Base-by-base conservation (phyloP, 148 eudicot species). In the Polygonum maritimum region DNA sequence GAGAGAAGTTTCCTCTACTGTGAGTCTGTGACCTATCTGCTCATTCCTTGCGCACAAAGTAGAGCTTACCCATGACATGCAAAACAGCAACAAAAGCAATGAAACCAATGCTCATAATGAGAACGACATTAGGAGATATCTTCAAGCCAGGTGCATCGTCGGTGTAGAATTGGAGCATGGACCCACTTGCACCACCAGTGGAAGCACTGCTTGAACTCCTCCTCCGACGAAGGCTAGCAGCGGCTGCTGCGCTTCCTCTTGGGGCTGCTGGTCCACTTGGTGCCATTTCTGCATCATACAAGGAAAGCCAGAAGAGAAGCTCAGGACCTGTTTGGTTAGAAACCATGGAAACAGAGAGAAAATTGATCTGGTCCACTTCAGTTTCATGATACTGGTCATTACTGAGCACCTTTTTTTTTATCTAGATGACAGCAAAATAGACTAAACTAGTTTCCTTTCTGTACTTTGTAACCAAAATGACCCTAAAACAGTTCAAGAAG, bases 101-200 rank as follows among this genome's bases (percentile, higher is more conserved):
- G 78, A 80, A 80, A 14, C 82, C 75, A 22, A 80, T 54, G 75
- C 82, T 80, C 78, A 80, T 80, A n/a, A 75, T 62, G 21, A 80
- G 78, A 41, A 80, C 82, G 11, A 70, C 70, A 69, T 60, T 80
- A 0, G 82, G 82, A 51, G 78, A 75, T 44, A 80, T 48, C 70
- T 75, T 80, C 47, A 80, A 41, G 15, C 82, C 82, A 15, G 82
- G 78, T 38, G 78, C 63, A 16, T 80, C 82, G 54, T 80, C 82
- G 2, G 82, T 80, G 76, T 80, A 80, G 75, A 80, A 80, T 21
- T 76, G 82, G 9, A 80, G 82, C 82, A 80, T 76, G 19, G 72
- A 67, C 41, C 82, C 78, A 44, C 62, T 70, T 22, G 79, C 79
- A 35, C 71, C 77, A 10, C 70, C 26, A 19, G 71, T 51, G 7